These are phyloP conservation scores for Lignosus rhinocerotis DNA, from an alignment of 1,284 basidiomycete genomes.

Conservation along the genomic window DNA sequence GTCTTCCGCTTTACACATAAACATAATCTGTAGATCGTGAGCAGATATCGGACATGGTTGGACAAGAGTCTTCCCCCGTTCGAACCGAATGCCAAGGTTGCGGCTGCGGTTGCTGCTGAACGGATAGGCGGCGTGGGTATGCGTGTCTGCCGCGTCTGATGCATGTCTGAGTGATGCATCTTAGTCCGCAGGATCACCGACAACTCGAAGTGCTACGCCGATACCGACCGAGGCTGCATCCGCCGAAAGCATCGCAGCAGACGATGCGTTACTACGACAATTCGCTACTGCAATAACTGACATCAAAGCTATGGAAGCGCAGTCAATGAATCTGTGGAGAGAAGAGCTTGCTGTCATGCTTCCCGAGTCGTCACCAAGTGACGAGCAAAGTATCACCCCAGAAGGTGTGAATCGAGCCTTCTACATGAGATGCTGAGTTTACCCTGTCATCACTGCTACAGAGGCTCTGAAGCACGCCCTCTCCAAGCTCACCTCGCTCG, in stretches of 20 bases:
- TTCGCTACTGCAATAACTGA: slow-evolving; percentile 67
- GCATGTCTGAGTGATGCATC: background rate
- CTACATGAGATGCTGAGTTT: background rate
- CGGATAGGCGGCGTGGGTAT: slow-evolving; percentile 31
- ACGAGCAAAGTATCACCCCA: slow-evolving; percentile 40
- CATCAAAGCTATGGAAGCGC: slow-evolving; percentile 54
- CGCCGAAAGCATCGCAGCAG: slow-evolving; percentile 54
- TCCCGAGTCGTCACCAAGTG: slow-evolving; percentile 36
- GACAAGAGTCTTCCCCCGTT: slow-evolving; percentile 46
- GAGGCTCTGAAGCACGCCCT: slow-evolving; percentile 61
- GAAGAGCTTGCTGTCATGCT: slow-evolving; percentile 67
- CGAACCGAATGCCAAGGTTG: slow-evolving; percentile 36
- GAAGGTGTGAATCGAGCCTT: slow-evolving; percentile 46
- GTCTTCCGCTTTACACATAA: background rate
- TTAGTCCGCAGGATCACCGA: slow-evolving; percentile 16
- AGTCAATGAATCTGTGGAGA: slow-evolving; percentile 57
- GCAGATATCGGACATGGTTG: slow-evolving; percentile 78
- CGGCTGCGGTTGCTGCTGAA: slow-evolving; percentile 36
- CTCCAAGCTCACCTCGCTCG: slow-evolving; percentile 45
- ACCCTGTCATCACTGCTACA: slow-evolving; percentile 27
- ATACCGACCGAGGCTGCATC: slow-evolving; percentile 48
- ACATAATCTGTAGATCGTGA: slow-evolving; percentile 56
- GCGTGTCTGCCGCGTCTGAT: background rate
- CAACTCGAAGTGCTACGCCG: slow-evolving; percentile 54
- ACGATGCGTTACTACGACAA: slow-evolving; percentile 63